These are phyloP conservation scores for Paecilomyces niveus DNA, from an alignment of 2,329 filamentous ascomycete genomes.

Conservation along the genomic window DNA sequence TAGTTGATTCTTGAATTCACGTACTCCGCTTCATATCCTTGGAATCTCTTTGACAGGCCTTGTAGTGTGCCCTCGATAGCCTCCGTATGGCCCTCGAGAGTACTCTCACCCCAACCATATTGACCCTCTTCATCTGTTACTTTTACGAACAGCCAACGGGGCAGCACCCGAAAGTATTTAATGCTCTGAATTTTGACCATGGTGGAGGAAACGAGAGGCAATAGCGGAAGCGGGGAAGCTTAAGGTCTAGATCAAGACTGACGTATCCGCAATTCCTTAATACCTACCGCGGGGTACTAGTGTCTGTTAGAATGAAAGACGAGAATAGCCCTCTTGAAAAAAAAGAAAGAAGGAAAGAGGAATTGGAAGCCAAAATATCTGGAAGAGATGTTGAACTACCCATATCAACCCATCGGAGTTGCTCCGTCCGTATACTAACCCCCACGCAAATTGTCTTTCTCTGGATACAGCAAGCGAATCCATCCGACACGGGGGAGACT, in stretches of 20 bases:
- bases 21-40: slow-evolving; percentile 65
- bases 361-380: neutral
- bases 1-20: slow-evolving; percentile 7
- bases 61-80: slow-evolving; percentile 68
- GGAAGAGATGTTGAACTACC: neutral
- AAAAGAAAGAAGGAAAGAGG: neutral
- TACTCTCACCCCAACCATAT: slow-evolving; percentile 67
- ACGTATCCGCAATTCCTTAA: neutral
- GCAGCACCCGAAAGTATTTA: slow-evolving; percentile 68
- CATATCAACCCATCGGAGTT: slow-evolving; percentile 8
- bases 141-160: slow-evolving; percentile 73
- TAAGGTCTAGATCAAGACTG: neutral
- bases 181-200: slow-evolving; percentile 61
- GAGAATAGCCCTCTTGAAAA: neutral
- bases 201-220: neutral
- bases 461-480: neutral
- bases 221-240: neutral
- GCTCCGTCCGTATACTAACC: slow-evolving; percentile 4
- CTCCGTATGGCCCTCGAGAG: slow-evolving; percentile 65
- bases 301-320: neutral
- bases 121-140: slow-evolving; percentile 60
- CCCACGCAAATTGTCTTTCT: neutral
- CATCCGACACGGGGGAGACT: neutral
- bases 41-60: slow-evolving; percentile 55
- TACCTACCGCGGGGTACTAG: neutral